Base-by-base conservation (phyloP, 306 rosid genomes). In the Fagus sylvatica region DNA sequence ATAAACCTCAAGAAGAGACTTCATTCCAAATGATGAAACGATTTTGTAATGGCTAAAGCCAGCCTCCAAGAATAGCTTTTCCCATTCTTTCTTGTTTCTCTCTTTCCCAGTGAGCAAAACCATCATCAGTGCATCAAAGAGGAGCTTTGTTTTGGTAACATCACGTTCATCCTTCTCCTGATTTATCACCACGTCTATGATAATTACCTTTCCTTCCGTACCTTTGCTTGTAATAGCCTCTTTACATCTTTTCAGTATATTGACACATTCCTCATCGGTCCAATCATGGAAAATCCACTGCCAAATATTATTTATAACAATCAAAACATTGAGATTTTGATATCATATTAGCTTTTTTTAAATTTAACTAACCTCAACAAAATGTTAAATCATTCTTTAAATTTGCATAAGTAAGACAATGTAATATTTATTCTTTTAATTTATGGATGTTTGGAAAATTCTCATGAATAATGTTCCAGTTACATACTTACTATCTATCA, bases 1-100 rank as follows among this genome's bases (percentile, higher is more conserved):
- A 69, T 46, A 89, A 72, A 87, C 83, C 75, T 87, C 91, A 42
- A 88, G 76, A 3, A 91, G 87, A 19, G 93, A 91, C 75, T 79
- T 84, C 30, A 82, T 71, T 10, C 90, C 89, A 72, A 80, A 46
- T 0, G 80, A 74, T 0, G 89, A 77, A 0, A 68, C 76, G 6
- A 85, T 80, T 67, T 84, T 85, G 85, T 80, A 87, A 59, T 30
- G n/a, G n/a, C 83, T 80, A 49, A 85, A 87, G 1, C 93, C 96
- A 4, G 93, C 91, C 3, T 84, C 74, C 0, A 57, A 67, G 17
- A 88, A 79, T 8, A 91, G 78, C 16, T 78, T 85, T 60, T 84
- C 81, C 97, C 92, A 91, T 19, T 91, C 87, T 48, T 81, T 78
- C 68, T 79, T 77, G 3, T 81, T 83, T 30, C 92, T 76, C 72